Base-by-base conservation (phyloP, 73 alveolate species). In the Paramecium tetraurelia region DNA sequence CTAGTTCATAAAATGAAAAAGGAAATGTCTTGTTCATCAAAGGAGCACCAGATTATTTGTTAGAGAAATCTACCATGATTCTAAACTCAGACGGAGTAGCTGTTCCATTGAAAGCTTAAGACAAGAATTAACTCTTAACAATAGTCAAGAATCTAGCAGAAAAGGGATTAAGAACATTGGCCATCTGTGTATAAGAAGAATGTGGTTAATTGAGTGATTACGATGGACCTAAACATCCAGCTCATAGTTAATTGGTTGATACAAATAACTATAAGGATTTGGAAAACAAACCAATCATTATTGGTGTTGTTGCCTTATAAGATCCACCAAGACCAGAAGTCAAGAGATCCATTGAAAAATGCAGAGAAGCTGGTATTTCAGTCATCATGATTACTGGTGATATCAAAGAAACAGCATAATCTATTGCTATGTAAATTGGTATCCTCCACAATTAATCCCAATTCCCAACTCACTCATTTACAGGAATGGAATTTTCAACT, bases 351-450 rank as follows among this genome's bases (percentile, higher is more conserved):
- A 98, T 98, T 46, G 93, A 92, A 63, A 96, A 94, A 38, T 98
- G 99, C 95, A 96, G 94, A 75, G 93, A 96, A 85, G 99, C 99
- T 10, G 99, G 99, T 88, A 98, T 98, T 80, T 97, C 97, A 58
- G 99, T 95, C 14, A 95, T 97, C 48, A 97, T 98, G 99, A 97
- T 97, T 86, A 97, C 99, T 59, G 99, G 99, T 7, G 99, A 98
- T 95, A 95, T 93, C 86, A 95, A 97, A 88, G 94, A 93, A 85
- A 98, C 99, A 14, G 99, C 99, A 12, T 99, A 95, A 76, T 98
- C 99, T 24, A 98, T 98, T 92, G 99, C 99, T 8, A 86, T 93
- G 86, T 97, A 98, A 94, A 92, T 97, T 85, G 98, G 98, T 10
- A 98, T 98, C 48, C 85, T 88, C 7, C 71, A 88, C 3, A 59